Evolutionary conservation across 108 stramenopile species (phyloP).

Genomic region (Nannochloropsis oceanica): DNA sequence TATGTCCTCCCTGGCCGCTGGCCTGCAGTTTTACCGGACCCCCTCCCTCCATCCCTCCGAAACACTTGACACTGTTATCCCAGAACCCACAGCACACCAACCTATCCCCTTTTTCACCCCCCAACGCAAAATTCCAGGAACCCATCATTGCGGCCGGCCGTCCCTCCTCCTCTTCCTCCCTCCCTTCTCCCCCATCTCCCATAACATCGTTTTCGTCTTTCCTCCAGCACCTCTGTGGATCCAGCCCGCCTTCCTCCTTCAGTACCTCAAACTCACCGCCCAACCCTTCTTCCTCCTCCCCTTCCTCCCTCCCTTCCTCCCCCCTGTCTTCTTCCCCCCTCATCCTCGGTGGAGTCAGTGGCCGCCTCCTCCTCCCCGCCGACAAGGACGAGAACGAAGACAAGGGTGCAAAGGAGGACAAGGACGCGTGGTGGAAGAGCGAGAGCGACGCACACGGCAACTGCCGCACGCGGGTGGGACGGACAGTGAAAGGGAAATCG

Average conservation of each 20-base stretch:
- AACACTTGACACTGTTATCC: conserved; percentile 20
- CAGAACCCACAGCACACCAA: conserved; percentile 35
- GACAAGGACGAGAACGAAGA: neutral
- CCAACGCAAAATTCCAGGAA: neutral
- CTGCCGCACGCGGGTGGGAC: neutral
- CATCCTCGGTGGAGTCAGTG: neutral
- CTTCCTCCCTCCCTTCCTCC: neutral
- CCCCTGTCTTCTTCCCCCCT: neutral
- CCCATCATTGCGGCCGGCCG: neutral
- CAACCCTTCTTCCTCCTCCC: neutral
- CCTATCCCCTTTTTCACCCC: neutral
- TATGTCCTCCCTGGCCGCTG: conserved; percentile 8
- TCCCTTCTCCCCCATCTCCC: neutral
- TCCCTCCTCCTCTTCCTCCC: neutral
- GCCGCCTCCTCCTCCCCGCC: neutral
- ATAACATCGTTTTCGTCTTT: neutral
- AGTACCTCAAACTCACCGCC: neutral
- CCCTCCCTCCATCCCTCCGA: neutral
- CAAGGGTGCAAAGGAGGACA: neutral
- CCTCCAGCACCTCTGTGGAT: neutral
- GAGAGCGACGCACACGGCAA: neutral
- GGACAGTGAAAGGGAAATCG: neutral
- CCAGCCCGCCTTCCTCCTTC: neutral
- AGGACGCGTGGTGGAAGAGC: neutral
- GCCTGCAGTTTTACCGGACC: conserved; percentile 4